Conservation (phyloP, 1,284 basidiomycete species). For the Coriolopsis trogii region DNA sequence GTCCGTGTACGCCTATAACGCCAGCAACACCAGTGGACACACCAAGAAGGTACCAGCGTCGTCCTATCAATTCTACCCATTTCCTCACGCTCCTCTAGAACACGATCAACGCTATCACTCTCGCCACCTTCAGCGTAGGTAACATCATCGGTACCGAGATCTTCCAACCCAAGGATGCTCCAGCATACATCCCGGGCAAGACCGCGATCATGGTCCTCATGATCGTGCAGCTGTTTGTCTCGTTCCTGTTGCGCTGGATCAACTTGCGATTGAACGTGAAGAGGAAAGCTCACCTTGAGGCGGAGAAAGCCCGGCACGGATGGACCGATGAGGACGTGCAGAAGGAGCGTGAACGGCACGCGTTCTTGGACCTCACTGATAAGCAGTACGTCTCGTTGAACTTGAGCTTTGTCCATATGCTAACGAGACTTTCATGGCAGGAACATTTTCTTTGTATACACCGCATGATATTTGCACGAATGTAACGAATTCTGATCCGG, state of each 20-base stretch:
- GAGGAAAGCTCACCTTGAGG: conserved; percentile 45
- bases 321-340: conserved; percentile 60
- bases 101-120: conserved; percentile 56
- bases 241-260: conserved; percentile 53
- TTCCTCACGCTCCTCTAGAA: conserved; percentile 27
- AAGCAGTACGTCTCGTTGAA: conserved; percentile 53
- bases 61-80: not conserved
- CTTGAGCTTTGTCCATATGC: too few relatives aligned
- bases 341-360: conserved; percentile 55
- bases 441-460: conserved; percentile 42
- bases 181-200: conserved; percentile 61
- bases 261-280: conserved; percentile 53
- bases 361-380: conserved; percentile 64
- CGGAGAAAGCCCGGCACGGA: conserved; percentile 45
- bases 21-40: conserved; percentile 62
- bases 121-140: conserved; percentile 53
- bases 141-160: conserved; percentile 62
- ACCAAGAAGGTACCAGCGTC: conserved; percentile 52
- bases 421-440: too few relatives aligned
- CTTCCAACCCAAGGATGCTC: conserved; percentile 61
- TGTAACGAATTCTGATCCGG: not conserved
- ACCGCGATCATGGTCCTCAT: conserved; percentile 60
- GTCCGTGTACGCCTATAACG: conserved; percentile 63
- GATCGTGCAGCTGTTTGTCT: conserved; percentile 49
- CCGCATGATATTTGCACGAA: conserved; percentile 14